These are phyloP conservation scores for Anthostomella pinea DNA, from an alignment of 2,329 filamentous ascomycete species.

Conservation along the genomic window DNA sequence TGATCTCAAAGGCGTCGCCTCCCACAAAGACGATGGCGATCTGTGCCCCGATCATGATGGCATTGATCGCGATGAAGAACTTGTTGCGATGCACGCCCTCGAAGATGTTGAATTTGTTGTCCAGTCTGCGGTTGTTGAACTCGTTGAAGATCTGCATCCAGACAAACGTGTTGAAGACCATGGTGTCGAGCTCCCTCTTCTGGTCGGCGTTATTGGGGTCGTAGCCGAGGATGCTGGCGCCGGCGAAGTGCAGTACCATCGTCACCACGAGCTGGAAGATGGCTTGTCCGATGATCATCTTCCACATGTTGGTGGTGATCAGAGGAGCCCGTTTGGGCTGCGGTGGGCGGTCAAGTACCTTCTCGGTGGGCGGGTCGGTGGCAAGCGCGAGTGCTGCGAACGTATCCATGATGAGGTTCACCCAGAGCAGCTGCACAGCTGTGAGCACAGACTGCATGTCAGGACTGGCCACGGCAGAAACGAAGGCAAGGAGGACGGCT, in stretches of 20 bases:
- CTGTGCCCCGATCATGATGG: slow-evolving; percentile 56
- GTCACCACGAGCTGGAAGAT: slow-evolving; percentile 60
- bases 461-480: slow-evolving; percentile 57
- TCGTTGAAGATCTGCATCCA: slow-evolving; percentile 74
- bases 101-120: slow-evolving; percentile 62
- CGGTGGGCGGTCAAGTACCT: slow-evolving; percentile 53
- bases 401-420: slow-evolving; percentile 69
- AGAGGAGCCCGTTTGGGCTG: slow-evolving; percentile 66
- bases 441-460: slow-evolving; percentile 59
- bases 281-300: slow-evolving; percentile 62
- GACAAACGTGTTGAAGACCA: slow-evolving; percentile 69
- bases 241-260: slow-evolving; percentile 60
- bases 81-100: slow-evolving; percentile 54
- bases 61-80: slow-evolving; percentile 57
- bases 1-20: slow-evolving; percentile 51
- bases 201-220: slow-evolving; percentile 38
- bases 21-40: slow-evolving; percentile 58
- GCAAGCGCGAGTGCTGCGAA: slow-evolving; percentile 64
- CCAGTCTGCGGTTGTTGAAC: slow-evolving; percentile 62
- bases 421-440: slow-evolving; percentile 66
- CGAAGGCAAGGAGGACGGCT: slow-evolving; percentile 62
- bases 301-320: slow-evolving; percentile 69
- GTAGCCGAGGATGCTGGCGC: slow-evolving; percentile 53
- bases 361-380: slow-evolving; percentile 58
- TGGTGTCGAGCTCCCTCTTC: slow-evolving; percentile 49